A percentile compares a stretch with the other conserved stretches of the same genome.
Evolutionary conservation across 2,329 filamentous ascomycete genomes (phyloP).

Genomic region (Colletotrichum lentis): DNA sequence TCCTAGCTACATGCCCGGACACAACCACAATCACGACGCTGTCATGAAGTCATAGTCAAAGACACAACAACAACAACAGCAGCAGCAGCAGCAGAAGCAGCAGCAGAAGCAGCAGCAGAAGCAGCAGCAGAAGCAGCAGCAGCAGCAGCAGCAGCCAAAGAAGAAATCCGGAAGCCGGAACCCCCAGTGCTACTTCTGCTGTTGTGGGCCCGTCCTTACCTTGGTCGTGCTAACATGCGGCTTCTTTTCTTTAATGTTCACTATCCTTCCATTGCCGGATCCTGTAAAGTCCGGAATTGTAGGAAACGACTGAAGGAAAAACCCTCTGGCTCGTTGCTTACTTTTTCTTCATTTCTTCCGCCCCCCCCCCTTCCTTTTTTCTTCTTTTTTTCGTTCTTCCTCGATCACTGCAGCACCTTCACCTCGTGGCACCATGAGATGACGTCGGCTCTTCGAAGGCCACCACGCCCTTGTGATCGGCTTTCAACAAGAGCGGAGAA

Average conservation of each 20-base stretch:
- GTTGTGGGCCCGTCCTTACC: conserved; percentile 12
- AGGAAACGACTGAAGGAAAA: neutral
- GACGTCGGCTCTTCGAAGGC: neutral
- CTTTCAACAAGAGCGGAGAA: neutral
- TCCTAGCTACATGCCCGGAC: neutral
- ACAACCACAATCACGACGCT: neutral
- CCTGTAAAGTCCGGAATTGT: neutral
- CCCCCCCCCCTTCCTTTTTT: no score
- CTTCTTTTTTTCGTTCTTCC: no score
- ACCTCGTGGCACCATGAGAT: neutral
- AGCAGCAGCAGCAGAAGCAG: no score
- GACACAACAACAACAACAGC: neutral
- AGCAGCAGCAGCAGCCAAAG: conserved; percentile 4
- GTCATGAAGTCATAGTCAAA: neutral
- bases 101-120: no score
- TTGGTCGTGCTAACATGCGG: neutral
- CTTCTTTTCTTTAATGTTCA: neutral
- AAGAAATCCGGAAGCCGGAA: neutral
- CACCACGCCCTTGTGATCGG: no score
- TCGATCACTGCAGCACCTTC: neutral
- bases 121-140: no score
- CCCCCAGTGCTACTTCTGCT: conserved; percentile 9
- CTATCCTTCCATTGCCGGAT: neutral
- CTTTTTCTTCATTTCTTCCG: no score
- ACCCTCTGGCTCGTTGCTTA: neutral